Evolutionary conservation across 306 rosid genomes (phyloP), one percentile per base, ranked within the genome.

Genomic region (Erythrophleum fordii): DNA sequence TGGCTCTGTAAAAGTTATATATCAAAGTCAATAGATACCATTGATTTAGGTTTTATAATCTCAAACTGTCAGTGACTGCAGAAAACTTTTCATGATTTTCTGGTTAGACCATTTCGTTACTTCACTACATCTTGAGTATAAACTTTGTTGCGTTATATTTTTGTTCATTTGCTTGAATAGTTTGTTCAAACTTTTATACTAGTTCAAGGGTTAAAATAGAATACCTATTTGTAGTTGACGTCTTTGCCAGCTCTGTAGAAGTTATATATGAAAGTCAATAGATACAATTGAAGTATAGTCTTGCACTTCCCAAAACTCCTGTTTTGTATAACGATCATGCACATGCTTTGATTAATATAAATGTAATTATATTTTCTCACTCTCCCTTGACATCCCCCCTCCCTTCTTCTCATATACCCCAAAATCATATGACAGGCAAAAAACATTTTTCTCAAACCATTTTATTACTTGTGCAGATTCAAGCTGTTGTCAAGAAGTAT

Each of bases 401-500:
- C 51, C 26, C 34, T 31, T 31, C 9, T 9, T 7, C 78, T 6
- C 14, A 48, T 11, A 45, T 39, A 39, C 29, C 39, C 18, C 14
- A 68, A 41, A 84, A 62, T 55, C 7, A 39, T 41, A 46, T 65
- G 26, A 42, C 8, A 44, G 75, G 11, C 22, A 17, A 62, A 41
- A 39, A 51, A 44, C 3, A 23, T 56, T 26, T 72, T 52, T 37
- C 59, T 64, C 49, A 68, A 35, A 23, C 6, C 53, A 45, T 87
- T 80, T 86, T 46, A 51, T 87, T 68, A 68, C 51, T 73, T 51
- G 6, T 84, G 86, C 84, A 95, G 99, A 78, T 95, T 85, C 99
- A 95, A 92, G 92, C 94, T 14, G 84, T 95, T 20, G 80, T 95
- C 78, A 95, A 93, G 90, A 93, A 95, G 91, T 93, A 93, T 81